These are phyloP conservation scores for Aethionema arabicum DNA, from an alignment of 345 rosid species.

Conservation along the genomic window DNA sequence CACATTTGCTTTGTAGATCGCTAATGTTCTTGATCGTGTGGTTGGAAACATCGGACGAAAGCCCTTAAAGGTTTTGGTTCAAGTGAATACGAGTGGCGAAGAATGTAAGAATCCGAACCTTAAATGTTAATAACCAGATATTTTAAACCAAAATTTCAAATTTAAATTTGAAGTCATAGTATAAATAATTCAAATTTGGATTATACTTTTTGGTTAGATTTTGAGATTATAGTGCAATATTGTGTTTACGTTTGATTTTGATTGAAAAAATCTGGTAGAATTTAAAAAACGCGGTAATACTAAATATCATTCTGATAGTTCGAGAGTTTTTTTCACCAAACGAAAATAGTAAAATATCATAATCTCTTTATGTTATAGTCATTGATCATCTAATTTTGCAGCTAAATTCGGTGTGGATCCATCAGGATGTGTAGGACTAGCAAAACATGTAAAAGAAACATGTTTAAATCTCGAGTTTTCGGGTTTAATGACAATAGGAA, in stretches of 20 bases:
- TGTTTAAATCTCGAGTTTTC: conserved; percentile 80
- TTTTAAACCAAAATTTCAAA: too few relatives aligned
- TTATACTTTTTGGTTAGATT: too few relatives aligned
- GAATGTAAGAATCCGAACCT: conserved; percentile 69
- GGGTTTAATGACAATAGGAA: conserved; percentile 96
- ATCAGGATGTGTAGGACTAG: conserved; percentile 75
- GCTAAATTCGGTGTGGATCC: conserved; percentile 95
- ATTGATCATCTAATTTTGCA: conserved; percentile 35
- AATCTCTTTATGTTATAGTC: not conserved
- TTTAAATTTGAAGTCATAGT: too few relatives aligned
- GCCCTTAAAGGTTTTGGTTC: conserved; percentile 81
- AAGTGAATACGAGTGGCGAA: conserved; percentile 98
- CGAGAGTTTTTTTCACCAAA: too few relatives aligned
- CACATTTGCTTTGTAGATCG: conserved; percentile 56
- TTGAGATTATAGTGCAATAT: too few relatives aligned
- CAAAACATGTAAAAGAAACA: conserved; percentile 55
- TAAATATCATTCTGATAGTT: too few relatives aligned
- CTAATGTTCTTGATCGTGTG: conserved; percentile 71
- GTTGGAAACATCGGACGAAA: conserved; percentile 69
- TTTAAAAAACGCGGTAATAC: not conserved
- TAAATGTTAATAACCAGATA: not conserved
- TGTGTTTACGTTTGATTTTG: too few relatives aligned
- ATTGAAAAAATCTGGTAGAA: too few relatives aligned
- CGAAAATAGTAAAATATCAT: too few relatives aligned
- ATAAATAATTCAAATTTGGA: too few relatives aligned